Conservation (phyloP, 2,329 filamentous ascomycete genomes). For the Penicillium italicum region DNA sequence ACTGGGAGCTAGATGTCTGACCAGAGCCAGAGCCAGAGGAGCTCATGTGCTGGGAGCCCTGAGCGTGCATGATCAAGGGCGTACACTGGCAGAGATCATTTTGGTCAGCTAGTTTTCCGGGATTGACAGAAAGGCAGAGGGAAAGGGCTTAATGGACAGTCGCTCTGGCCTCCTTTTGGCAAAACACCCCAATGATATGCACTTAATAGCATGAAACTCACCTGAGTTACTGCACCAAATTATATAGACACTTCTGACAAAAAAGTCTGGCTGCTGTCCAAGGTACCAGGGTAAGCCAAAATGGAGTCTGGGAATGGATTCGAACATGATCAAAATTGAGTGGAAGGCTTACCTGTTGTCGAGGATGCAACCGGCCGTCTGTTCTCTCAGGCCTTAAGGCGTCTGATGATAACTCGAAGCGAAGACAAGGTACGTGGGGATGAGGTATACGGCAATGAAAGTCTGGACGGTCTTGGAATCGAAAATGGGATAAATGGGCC, state of each 20-base stretch:
- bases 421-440: not conserved
- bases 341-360: not conserved
- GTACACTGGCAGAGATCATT: not conserved
- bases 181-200: not conserved
- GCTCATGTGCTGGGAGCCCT: constrained; percentile 23
- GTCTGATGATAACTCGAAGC: not conserved
- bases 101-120: not conserved
- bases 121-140: not conserved
- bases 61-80: constrained; percentile 23
- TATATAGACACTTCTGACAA: constrained; percentile 4
- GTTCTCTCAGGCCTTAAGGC: not conserved
- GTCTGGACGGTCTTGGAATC: constrained; percentile 3
- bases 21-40: constrained; percentile 27
- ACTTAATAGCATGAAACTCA: constrained; percentile 5
- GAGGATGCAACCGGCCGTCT: not conserved
- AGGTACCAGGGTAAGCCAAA: not conserved
- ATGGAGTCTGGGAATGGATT: not conserved
- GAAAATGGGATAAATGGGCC: not conserved
- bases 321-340: not conserved
- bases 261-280: not conserved
- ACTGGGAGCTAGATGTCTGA: constrained; percentile 21
- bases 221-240: not conserved
- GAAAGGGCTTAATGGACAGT: not conserved
- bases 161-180: not conserved
- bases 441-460: constrained; percentile 7